Conservation (phyloP, 352 stramenopile species). For the Phytopythium ostracodes region DNA sequence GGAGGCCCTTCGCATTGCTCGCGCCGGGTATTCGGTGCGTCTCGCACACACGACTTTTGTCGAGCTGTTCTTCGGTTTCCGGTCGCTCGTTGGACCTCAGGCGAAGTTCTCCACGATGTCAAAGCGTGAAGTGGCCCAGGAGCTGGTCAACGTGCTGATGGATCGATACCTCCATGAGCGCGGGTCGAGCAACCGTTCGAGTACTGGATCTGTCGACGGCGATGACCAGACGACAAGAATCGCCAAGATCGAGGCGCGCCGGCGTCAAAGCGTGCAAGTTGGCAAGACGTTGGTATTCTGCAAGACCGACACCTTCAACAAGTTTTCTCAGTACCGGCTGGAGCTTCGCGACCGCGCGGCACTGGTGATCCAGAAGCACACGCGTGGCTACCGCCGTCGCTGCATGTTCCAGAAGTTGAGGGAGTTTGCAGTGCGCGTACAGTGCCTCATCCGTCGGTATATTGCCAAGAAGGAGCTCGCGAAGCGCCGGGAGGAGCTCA, state of each 20-base stretch:
- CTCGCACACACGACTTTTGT: constrained; percentile 92
- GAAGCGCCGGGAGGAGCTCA: constrained; percentile 23
- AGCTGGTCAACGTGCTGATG: constrained; percentile 28
- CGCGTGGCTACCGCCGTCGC: constrained; percentile 37
- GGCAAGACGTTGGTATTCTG: constrained; percentile 64
- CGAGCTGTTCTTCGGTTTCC: constrained; percentile 66
- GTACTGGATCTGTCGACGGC: neutral
- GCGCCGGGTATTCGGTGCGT: constrained; percentile 94
- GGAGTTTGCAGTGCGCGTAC: constrained; percentile 26
- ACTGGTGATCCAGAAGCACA: constrained; percentile 38
- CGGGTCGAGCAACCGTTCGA: constrained; percentile 6
- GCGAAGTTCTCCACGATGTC: constrained; percentile 21
- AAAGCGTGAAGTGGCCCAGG: constrained; percentile 26
- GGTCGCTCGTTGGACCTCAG: constrained; percentile 23
- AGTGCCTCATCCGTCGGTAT: constrained; percentile 45
- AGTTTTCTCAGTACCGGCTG: constrained; percentile 43
- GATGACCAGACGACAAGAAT: neutral
- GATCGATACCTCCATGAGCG: constrained; percentile 29
- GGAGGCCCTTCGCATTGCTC: constrained; percentile 93
- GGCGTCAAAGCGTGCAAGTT: constrained; percentile 45
- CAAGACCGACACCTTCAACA: constrained; percentile 53
- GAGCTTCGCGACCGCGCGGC: constrained; percentile 31
- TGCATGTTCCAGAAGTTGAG: constrained; percentile 32
- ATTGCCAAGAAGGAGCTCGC: constrained; percentile 28
- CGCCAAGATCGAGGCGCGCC: constrained; percentile 1